Base-by-base conservation (phyloP, 257 asterid genomes). In the Jasminum sambac region DNA sequence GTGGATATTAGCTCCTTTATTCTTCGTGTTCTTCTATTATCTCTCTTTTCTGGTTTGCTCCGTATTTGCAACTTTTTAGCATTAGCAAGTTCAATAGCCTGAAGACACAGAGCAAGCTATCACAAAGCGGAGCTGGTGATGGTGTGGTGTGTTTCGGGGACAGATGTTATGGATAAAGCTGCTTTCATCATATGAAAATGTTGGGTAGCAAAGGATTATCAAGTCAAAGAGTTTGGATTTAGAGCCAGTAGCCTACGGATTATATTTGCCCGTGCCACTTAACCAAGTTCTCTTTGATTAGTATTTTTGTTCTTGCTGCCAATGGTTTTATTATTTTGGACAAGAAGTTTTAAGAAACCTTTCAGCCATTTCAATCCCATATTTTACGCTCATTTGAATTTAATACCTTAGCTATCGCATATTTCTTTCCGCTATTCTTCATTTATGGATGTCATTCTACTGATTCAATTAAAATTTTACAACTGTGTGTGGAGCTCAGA, bases 1-100 rank as follows among this genome's bases (percentile, higher is more conserved):
- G 98, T 92, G 79, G 74, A 63, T 48, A 43, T 40, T 64, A 73
- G 19, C 60, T 58, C 24, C 17, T 64, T 71, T 55, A 43, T 58
- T 74, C 24, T 24, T 43, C 40, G 2, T 0, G 66, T 39, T 26
- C 38, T 67, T n/a, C n/a, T n/a, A n/a, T n/a, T n/a, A n/a, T n/a
- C n/a, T n/a, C n/a, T n/a, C n/a, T n/a, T n/a, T n/a, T n/a, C n/a
- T n/a, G n/a, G n/a, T n/a, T n/a, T n/a, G n/a, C n/a, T n/a, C n/a
- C n/a, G n/a, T n/a, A n/a, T n/a, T n/a, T n/a, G n/a, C n/a, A n/a
- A n/a, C n/a, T n/a, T n/a, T n/a, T n/a, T n/a, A n/a, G n/a, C n/a
- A n/a, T n/a, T n/a, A n/a, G n/a, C n/a, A n/a, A n/a, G n/a, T n/a
- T n/a, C n/a, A 44, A 44, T 44, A 6, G 5, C 55, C 16, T 9